A percentile compares a stretch with the other conserved stretches of the same genome.
phyloP scores from a whole-genome alignment of 2,329 filamentous ascomycete species.

The Colletotrichum navitas region DNA sequence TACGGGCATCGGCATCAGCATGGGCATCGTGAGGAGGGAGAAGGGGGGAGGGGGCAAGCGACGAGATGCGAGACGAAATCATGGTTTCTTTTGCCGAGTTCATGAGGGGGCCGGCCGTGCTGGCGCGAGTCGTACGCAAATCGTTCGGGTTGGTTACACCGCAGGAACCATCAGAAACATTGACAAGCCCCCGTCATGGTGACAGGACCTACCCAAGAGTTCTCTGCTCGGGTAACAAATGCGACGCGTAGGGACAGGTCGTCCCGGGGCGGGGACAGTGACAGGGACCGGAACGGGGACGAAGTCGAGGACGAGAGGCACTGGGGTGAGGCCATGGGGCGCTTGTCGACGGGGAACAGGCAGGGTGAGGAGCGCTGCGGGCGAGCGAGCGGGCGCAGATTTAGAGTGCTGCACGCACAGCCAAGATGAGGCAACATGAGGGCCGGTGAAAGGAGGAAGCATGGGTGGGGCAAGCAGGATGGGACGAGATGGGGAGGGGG shows the following conservation, averaged over 20 bases:
- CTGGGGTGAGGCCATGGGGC: constrained; percentile 6
- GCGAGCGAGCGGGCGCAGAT: constrained; percentile 27
- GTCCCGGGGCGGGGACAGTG: neutral
- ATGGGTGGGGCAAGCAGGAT: constrained; percentile 15
- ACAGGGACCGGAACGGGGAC: constrained; percentile 3
- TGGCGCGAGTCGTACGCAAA: constrained; percentile 18
- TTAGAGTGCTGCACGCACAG: constrained; percentile 7
- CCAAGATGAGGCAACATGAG: constrained; percentile 15
- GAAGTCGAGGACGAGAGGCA: constrained; percentile 10
- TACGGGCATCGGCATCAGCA: constrained; percentile 1
- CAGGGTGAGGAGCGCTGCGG: constrained; percentile 10
- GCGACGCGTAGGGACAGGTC: constrained; percentile 19
- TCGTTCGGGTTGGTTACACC: constrained; percentile 13
- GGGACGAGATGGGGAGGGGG: neutral
- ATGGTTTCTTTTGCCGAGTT: constrained; percentile 2
- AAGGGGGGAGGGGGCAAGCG: no score
- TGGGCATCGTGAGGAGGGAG: neutral
- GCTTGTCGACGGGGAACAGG: constrained; percentile 16
- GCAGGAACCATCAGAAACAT: constrained; percentile 31
- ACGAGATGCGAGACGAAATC: constrained; percentile 5
- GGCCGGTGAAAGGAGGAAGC: constrained; percentile 8
- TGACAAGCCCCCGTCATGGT: constrained; percentile 16
- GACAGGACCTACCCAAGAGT: constrained; percentile 30
- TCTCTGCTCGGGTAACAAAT: constrained; percentile 22
- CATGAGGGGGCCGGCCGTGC: constrained; percentile 4